phyloP scores from a whole-genome alignment of 2,329 filamentous ascomycete genomes.

The Fusarium subtropicale region DNA sequence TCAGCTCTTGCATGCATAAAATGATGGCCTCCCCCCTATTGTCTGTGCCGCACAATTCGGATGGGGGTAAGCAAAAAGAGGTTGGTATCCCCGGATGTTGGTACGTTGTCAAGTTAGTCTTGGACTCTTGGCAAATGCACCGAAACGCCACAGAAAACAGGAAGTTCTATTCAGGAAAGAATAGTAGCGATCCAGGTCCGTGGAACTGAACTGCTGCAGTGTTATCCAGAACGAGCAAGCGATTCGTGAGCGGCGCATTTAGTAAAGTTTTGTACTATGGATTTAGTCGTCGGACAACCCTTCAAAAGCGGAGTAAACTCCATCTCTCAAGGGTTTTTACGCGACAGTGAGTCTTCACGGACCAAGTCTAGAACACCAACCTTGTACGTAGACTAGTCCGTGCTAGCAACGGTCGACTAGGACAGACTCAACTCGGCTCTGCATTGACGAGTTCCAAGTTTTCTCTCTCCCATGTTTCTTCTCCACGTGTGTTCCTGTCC shows the following conservation, averaged over 20 bases:
- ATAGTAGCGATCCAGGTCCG: neutral
- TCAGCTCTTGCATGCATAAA: neutral
- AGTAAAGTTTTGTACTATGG: neutral
- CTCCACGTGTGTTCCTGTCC: neutral
- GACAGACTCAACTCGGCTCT: neutral
- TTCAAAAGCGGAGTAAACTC: constrained; percentile 5
- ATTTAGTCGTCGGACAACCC: neutral
- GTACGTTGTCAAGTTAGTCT: neutral
- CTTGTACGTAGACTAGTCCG: neutral
- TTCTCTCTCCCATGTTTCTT: neutral
- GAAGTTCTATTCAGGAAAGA: neutral
- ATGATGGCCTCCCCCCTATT: neutral
- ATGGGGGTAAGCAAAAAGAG: neutral
- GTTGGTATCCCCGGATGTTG: neutral
- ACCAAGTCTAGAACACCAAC: constrained; percentile 8
- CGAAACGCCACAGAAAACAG: neutral
- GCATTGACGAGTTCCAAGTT: neutral
- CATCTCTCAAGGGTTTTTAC: neutral
- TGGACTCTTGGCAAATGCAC: neutral
- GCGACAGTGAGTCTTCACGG: neutral
- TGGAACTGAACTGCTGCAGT: neutral
- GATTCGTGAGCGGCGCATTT: neutral
- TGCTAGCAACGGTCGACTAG: constrained; percentile 5
- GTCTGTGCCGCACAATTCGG: neutral
- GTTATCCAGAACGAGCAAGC: neutral